Base-by-base conservation (phyloP, 2,329 filamentous ascomycete species). In the Plenodomus lindquistii region DNA sequence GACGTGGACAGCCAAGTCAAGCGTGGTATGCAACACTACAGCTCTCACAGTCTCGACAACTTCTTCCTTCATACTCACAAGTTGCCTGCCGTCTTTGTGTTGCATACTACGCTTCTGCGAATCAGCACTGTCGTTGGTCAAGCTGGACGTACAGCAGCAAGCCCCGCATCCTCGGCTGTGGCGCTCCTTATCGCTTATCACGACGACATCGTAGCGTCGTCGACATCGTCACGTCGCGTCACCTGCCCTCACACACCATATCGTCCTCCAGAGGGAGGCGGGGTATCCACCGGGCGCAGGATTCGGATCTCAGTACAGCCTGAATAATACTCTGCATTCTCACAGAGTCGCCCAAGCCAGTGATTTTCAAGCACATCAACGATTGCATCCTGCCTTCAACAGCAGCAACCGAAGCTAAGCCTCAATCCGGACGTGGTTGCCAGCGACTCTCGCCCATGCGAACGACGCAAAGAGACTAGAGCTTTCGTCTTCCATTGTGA, bases 161-260 rank as follows among this genome's bases (percentile, higher is more conserved):
- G 43, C 52, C 50, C 48, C 37, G 42, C 42, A 13, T 45, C 41
- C 31, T 54, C 58, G 57, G 52, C 50, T 65, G 63, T 60, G 60
- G 62, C 62, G 52, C 48, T 50, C 46, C 41, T 54, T 59, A 62
- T 59, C 57, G 57, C 47, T 54, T 62, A 60, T 60, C 52, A 49
- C 56, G 38, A 48, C 27, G 11, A 31, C 27, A 31, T 31, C 27
- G 15, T 31, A 7, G 27, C 27, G 11, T 31, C 4, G 27, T 31
- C 27, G 27, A 31, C 45, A 38, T 48, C 22, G 40, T 39, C 46
- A 36, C 49, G 54, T 48, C 54, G 57, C 60, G 62, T 64, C 63
- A 66, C 58, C 49, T 44, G 44, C 42, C 37, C 46, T 34, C 41
- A 47, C 41, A 47, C 43, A 42, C 52, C 40, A 50, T 44, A 42